Base-by-base conservation (phyloP, 371 early-diverging fungal species). In the Sporodiniella umbellata region DNA sequence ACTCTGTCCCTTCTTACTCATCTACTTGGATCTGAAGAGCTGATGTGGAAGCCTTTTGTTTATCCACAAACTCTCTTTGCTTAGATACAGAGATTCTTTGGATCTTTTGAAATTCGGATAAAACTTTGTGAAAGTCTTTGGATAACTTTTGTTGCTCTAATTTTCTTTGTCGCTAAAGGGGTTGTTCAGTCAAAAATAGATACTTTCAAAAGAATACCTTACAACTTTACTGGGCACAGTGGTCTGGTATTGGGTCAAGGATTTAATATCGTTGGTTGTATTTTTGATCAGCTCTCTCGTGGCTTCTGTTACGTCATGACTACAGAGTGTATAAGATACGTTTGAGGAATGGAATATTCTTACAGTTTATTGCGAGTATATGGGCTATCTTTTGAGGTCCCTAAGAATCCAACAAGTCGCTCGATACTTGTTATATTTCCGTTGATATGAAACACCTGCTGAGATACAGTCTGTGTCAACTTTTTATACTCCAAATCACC, bases 51-150 rank as follows among this genome's bases (percentile, higher is more conserved):
- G 77, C 83, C 48, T 77, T 79, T 14, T 85, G 70, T 28, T 81
- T 81, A 49, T 87, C 89, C 1, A 95, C 91, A 70, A 82, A 88
- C 64, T 93, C 90, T 8, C 93, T 76, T n/a, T 88, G 86, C 54
- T 88, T 93, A 49, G 89, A 87, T 0, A 92, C 93, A 0, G 92
- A 89, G 6, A 84, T 60, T 12, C 90, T 80, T 42, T 93, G 93
- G 1, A 88, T 84, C 35, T 70, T 78, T 66, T 96, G 95, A 61
- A 96, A 98, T 47, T 93, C 87, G 28, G 78, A 81, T 28, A 96
- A 54, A 2, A 93, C 92, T 48, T 86, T 89, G 61, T 93, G 92
- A 62, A 96, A 96, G 53, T 98, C 96, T 46, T 90, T 92, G 22
- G 91, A 89, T 30, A 98, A 76, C 62, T 96, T 78, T 60, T 83